Base-by-base conservation (phyloP, 2,329 filamentous ascomycete genomes). In the Exophiala sp. region DNA sequence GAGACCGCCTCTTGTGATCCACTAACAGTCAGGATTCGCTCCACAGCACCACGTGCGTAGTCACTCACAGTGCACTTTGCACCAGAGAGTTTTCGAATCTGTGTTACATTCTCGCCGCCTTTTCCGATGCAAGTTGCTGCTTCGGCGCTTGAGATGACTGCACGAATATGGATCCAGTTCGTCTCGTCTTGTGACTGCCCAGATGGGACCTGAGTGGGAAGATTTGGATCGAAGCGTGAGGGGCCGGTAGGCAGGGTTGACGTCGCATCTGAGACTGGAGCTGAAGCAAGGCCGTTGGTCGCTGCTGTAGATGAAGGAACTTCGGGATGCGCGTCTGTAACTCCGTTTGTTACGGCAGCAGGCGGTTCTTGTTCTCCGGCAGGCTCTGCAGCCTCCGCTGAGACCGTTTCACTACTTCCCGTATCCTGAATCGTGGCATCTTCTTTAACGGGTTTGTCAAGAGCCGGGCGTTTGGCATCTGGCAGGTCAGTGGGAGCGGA, bases 21-120 rank as follows among this genome's bases (percentile, higher is more conserved):
- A 70, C 91, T 97, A 55, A 98, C 93, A 24, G 93, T 98, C 64
- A 98, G 77, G 64, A 98, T 96, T 66, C 93, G 88, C 75, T 98
- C 93, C 27, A 97, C 90, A 48, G 93, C 93, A 59, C 93, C 93
- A 65, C 95, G 88, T 62, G 94, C 87, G 65, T 97, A 98, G 71
- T 98, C 93, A 73, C 90, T 96, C 62, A 98, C 93, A 41, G 93
- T 98, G 75, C 93, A 98, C 73, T 97, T 97, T 60, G 93, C 93
- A 63, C 89, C 90, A 45, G 93, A 96, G 72, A 95, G 78, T 67
- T 88, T 88, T 60, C 93, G 83, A 65, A 98, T 97, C 72, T 95
- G 88, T 60, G 90, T 95, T 41, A 98, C 93, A 65, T 98, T 98
- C 76, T 98, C 93, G 66, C 93, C 93, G 57, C 90, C 91, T 73